Evolutionary conservation across 1,284 basidiomycete genomes (phyloP).

Genomic region (Leccinum solheimii): DNA sequence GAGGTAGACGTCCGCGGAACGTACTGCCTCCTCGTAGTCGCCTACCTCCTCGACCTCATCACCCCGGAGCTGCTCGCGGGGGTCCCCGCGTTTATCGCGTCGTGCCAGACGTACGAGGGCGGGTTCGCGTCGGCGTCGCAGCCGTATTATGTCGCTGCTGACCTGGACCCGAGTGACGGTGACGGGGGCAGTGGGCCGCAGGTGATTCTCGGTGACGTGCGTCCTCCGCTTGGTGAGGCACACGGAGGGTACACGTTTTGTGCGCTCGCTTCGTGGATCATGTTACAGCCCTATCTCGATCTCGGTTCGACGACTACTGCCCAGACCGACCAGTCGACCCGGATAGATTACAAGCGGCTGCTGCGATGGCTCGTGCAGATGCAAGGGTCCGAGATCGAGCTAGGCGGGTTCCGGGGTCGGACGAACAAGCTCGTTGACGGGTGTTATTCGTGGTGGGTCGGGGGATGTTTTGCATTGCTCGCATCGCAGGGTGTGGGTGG

Average conservation of each 20-base stretch:
- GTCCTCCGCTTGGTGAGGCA: conserved; percentile 84
- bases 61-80: conserved; percentile 85
- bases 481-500: conserved; percentile 62
- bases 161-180: background rate
- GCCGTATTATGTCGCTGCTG: conserved; percentile 48
- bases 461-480: conserved; percentile 83
- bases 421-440: conserved; percentile 99
- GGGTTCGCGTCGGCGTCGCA: conserved; percentile 89
- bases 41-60: conserved; percentile 74
- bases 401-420: conserved; percentile 91
- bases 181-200: conserved; percentile 26
- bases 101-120: conserved; percentile 98
- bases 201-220: conserved; percentile 42
- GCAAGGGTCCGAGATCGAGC: conserved; percentile 83
- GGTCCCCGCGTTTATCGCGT: conserved; percentile 63
- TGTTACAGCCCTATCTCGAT: conserved; percentile 62
- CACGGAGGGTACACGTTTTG: conserved; percentile 99
- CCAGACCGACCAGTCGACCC: too few relatives aligned
- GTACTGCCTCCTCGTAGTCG: conserved; percentile 76
- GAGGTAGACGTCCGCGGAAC: conserved; percentile 80
- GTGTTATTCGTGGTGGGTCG: conserved; percentile 99
- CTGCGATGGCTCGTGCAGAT: conserved; percentile 85
- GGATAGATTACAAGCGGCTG: conserved; percentile 62
- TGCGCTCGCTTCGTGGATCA: conserved; percentile 80
- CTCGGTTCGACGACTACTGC: background rate